phyloP scores from a whole-genome alignment of 306 rosid species.

The Castanea sativa region DNA sequence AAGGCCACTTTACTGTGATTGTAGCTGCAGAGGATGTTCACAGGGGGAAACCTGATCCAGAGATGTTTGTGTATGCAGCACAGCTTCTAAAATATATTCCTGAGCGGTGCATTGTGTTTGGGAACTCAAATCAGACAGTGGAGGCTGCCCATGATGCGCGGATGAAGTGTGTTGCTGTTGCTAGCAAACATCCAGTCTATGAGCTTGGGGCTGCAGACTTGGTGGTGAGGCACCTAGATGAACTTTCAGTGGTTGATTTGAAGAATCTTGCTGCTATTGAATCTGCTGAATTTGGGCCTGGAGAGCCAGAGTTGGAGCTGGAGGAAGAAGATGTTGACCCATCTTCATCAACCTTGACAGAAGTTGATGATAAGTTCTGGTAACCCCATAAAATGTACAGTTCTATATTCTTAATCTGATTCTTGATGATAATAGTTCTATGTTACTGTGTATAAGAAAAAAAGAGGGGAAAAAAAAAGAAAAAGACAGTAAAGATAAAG shows the following conservation, averaged over 20 bases:
- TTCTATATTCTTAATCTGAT: slow-evolving; percentile 52
- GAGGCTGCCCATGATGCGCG: slow-evolving; percentile 95
- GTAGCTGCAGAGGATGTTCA: slow-evolving; percentile 92
- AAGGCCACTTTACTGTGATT: slow-evolving; percentile 65
- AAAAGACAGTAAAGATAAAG: background rate
- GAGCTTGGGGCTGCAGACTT: slow-evolving; percentile 93
- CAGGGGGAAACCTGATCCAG: slow-evolving; percentile 97
- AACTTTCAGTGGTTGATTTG: slow-evolving; percentile 87
- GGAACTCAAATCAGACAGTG: slow-evolving; percentile 87
- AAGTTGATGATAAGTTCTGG: slow-evolving; percentile 73
- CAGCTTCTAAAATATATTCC: slow-evolving; percentile 87
- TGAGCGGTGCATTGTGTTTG: slow-evolving; percentile 95
- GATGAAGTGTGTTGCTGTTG: slow-evolving; percentile 98
- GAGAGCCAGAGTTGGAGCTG: slow-evolving; percentile 76
- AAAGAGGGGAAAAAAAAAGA: slow-evolving; percentile 20
- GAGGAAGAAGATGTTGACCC: slow-evolving; percentile 54
- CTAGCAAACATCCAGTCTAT: slow-evolving; percentile 94
- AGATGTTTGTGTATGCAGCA: slow-evolving; percentile 84
- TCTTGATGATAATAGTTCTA: slow-evolving; percentile 62
- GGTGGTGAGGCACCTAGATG: slow-evolving; percentile 79
- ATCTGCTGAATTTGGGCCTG: slow-evolving; percentile 60
- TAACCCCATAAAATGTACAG: slow-evolving; percentile 65
- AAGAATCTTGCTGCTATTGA: slow-evolving; percentile 82
- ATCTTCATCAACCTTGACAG: slow-evolving; percentile 39
- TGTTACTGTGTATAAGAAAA: slow-evolving; percentile 60